A percentile compares a stretch with the other conserved stretches of the same genome.
These are phyloP conservation scores for Fusarium sp. DNA, from an alignment of 2,329 filamentous ascomycete species.

Conservation along the genomic window DNA sequence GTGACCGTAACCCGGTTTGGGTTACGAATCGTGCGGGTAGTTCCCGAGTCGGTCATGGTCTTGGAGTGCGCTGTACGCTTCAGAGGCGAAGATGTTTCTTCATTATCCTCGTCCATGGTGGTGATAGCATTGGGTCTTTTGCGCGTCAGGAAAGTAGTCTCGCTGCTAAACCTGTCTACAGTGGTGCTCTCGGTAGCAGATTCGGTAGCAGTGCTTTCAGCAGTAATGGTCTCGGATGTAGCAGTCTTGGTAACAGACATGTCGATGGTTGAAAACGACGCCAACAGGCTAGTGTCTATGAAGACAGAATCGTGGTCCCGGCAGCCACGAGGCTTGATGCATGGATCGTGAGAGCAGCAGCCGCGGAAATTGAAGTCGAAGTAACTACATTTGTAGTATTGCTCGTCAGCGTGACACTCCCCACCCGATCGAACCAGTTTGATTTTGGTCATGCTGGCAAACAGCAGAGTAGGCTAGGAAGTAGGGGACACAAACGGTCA, in stretches of 20 bases:
- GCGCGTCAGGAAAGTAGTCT: slow-evolving; percentile 5
- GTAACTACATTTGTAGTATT: slow-evolving; percentile 55
- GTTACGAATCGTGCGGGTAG: slow-evolving; percentile 54
- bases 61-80: slow-evolving; percentile 19
- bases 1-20: slow-evolving; percentile 53
- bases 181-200: not conserved
- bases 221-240: not conserved
- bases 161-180: not conserved
- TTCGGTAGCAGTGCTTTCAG: not conserved
- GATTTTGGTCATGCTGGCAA: slow-evolving; percentile 30
- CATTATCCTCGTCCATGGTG: slow-evolving; percentile 11
- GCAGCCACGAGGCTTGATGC: slow-evolving; percentile 44
- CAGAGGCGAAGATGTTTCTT: slow-evolving; percentile 1
- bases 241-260: slow-evolving; percentile 8
- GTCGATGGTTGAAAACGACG: not conserved
- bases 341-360: slow-evolving; percentile 62
- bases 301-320: slow-evolving; percentile 15
- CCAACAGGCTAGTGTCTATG: not conserved
- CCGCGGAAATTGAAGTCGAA: slow-evolving; percentile 54
- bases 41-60: slow-evolving; percentile 54
- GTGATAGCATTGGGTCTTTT: not conserved
- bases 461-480: slow-evolving; percentile 3
- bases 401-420: slow-evolving; percentile 48
- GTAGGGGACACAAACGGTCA: slow-evolving; percentile 9
- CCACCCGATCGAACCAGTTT: slow-evolving; percentile 14